phyloP scores from a whole-genome alignment of 768 basidiomycete species.

The Boletus sensibilis region DNA sequence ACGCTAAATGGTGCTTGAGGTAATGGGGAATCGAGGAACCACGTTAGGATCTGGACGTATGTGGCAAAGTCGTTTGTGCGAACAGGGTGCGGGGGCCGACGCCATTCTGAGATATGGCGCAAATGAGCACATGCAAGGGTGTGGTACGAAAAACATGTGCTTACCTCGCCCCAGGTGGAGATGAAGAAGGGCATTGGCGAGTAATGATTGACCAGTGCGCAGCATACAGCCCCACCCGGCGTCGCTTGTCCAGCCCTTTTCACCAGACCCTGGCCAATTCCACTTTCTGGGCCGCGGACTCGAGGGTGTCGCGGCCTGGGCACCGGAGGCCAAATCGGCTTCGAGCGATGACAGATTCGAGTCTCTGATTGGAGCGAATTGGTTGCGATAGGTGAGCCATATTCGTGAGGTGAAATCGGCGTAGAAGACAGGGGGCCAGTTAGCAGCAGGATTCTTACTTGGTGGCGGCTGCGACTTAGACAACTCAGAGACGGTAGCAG shows the following conservation, averaged over 20 bases:
- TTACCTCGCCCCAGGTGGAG: conserved; percentile 74
- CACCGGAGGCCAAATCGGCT: conserved; percentile 30
- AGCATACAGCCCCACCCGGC: conserved; percentile 94
- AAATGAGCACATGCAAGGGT: conserved; percentile 9
- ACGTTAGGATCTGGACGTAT: conserved; percentile 88
- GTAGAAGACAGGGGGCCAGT: conserved; percentile 85
- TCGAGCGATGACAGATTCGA: conserved; percentile 46
- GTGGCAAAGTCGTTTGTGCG: conserved; percentile 69
- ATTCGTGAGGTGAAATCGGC: conserved; percentile 84
- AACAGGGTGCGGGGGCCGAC: conserved; percentile 63
- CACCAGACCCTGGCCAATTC: conserved; percentile 61
- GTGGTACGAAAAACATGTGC: conserved; percentile 13
- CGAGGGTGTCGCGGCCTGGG: conserved; percentile 35
- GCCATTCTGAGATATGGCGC: conserved; percentile 63
- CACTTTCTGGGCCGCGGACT: conserved; percentile 54
- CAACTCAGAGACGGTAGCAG: conserved; percentile 34
- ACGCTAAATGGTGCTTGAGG: conserved; percentile 89
- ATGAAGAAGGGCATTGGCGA: conserved; percentile 77
- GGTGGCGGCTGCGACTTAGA: conserved; percentile 40
- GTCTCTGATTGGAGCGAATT: conserved; percentile 80
- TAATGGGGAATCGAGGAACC: conserved; percentile 92
- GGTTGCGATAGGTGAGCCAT: conserved; percentile 91
- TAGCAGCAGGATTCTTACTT: conserved; percentile 31
- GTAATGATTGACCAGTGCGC: conserved; percentile 78
- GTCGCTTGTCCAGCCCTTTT: conserved; percentile 83